Conservation (phyloP, 2,329 filamentous ascomycete genomes). For the Talaromyces sp. region DNA sequence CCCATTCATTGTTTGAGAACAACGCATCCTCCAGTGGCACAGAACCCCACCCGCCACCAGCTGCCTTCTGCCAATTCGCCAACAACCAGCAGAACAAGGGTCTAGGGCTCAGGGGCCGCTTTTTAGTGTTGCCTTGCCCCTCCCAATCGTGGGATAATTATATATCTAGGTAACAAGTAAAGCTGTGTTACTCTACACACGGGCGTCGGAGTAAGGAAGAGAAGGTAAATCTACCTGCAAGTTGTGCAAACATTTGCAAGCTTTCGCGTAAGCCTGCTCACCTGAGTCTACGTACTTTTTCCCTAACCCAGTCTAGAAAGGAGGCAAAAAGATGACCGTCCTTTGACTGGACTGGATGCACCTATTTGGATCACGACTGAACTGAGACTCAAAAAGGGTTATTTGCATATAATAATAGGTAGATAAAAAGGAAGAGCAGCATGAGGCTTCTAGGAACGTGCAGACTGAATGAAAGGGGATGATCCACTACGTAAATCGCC, state of each 20-base stretch:
- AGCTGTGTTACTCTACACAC: constrained; percentile 18
- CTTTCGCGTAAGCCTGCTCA: constrained; percentile 5
- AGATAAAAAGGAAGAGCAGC: not conserved
- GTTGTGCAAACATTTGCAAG: not conserved
- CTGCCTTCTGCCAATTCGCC: no score
- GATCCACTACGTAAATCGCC: constrained; percentile 2
- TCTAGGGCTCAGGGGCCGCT: constrained; percentile 4
- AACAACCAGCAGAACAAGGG: not conserved
- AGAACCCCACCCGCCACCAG: not conserved
- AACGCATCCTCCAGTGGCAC: not conserved
- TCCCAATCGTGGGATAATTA: constrained; percentile 5
- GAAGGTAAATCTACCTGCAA: constrained; percentile 1
- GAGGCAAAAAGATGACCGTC: not conserved
- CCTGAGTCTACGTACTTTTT: no score
- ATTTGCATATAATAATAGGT: constrained; percentile 9
- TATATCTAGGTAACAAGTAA: not conserved
- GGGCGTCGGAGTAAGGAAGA: constrained; percentile 2
- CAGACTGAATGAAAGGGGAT: constrained; percentile 9
- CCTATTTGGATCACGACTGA: not conserved
- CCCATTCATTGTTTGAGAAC: no score
- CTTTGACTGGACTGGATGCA: not conserved
- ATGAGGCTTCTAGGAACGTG: constrained; percentile 16
- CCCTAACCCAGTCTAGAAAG: no score
- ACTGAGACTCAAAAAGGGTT: constrained; percentile 1
- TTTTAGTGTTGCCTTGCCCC: constrained; percentile 1